Conservation (phyloP, 495 filamentous ascomycete genomes). For the Chaetomium fimeti region DNA sequence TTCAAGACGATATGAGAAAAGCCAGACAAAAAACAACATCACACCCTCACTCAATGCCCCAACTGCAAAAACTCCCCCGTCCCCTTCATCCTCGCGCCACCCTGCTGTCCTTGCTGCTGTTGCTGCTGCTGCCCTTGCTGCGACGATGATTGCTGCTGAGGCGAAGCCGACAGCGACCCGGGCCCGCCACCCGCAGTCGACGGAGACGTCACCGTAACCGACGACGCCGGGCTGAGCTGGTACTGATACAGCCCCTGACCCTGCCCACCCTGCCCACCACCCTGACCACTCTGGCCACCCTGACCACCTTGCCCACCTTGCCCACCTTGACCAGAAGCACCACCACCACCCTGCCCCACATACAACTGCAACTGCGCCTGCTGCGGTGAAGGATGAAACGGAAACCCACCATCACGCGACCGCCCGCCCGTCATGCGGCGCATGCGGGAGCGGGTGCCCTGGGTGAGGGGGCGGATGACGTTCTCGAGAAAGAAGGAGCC, state of each 20-base stretch:
- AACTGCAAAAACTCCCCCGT: conserved; percentile 27
- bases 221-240: too few species aligned
- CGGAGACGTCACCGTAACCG: too few species aligned
- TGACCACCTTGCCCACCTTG: too few species aligned
- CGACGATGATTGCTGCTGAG: neutral
- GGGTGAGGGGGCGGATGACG: conserved; percentile 58
- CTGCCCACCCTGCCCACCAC: too few species aligned
- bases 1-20: too few species aligned
- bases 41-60: neutral
- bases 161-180: neutral
- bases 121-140: neutral
- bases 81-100: conserved; percentile 25
- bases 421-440: neutral
- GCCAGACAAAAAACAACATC: neutral
- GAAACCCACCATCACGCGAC: neutral
- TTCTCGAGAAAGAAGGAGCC: conserved; percentile 62
- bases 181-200: neutral
- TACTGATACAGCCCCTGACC: too few species aligned
- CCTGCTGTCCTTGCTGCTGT: neutral
- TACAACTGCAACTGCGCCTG: conserved; percentile 2
- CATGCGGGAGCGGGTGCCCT: conserved; percentile 31
- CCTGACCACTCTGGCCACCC: too few species aligned
- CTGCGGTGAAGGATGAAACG: neutral
- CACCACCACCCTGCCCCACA: neutral
- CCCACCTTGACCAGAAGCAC: too few species aligned